Percentiles rank a stretch among this genome's conserved stretches.
These are phyloP conservation scores for Albophoma yamanashiensis DNA, from an alignment of 2,329 filamentous ascomycete genomes.

Conservation along the genomic window DNA sequence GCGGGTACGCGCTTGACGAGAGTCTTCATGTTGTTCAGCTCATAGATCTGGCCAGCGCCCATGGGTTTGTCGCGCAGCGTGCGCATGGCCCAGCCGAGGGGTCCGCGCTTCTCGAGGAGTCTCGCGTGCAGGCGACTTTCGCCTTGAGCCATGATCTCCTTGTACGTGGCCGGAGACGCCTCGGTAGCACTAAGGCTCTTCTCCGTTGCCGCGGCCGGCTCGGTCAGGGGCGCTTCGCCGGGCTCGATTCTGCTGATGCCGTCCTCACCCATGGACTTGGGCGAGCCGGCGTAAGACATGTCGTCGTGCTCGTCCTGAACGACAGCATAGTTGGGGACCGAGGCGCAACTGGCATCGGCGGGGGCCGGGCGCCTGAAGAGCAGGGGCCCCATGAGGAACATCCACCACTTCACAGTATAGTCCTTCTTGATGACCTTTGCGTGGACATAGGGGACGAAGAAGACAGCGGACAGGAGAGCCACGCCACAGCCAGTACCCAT, in stretches of 20 bases:
- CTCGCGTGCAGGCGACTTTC: conserved; percentile 33
- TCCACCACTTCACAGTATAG: conserved; percentile 50
- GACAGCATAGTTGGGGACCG: conserved; percentile 67
- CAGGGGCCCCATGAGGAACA: conserved; percentile 51
- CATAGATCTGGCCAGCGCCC: conserved; percentile 63
- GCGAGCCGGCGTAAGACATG: conserved; percentile 15
- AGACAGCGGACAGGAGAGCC: conserved; percentile 47
- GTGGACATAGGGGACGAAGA: conserved; percentile 65
- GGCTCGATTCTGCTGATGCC: conserved; percentile 13
- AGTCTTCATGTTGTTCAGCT: conserved; percentile 57
- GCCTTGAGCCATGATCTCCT: conserved; percentile 47
- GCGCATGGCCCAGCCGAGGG: conserved; percentile 77
- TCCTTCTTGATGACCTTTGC: conserved; percentile 60
- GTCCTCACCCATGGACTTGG: conserved; percentile 20
- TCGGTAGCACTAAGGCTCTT: conserved; percentile 33
- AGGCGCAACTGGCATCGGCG: conserved; percentile 38
- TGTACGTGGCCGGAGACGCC: conserved; percentile 41
- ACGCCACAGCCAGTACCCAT: conserved; percentile 54
- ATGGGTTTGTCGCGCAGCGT: conserved; percentile 63
- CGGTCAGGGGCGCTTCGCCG: conserved; percentile 4
- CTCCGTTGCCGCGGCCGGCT: conserved; percentile 32
- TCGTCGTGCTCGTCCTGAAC: conserved; percentile 53
- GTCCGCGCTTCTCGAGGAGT: conserved; percentile 48
- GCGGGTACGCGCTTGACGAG: conserved; percentile 58
- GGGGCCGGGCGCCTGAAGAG: conserved; percentile 50